phyloP scores from a whole-genome alignment of 192 early-diverging fungal genomes.

The Jimgerdemannia flammicorona region DNA sequence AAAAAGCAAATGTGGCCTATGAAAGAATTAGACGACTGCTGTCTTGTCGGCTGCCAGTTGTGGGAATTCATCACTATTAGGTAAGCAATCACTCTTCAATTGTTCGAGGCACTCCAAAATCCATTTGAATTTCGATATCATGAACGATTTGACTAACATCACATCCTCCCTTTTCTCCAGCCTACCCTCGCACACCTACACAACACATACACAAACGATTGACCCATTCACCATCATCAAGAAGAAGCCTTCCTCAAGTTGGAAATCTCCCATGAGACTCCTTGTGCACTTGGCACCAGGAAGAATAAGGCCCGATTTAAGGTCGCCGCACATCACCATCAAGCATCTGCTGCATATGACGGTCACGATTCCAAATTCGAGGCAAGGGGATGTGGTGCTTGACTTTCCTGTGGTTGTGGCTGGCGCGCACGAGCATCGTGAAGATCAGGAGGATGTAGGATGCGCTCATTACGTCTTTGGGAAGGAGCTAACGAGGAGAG shows the following conservation, averaged over 20 bases:
- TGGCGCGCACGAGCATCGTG: background rate
- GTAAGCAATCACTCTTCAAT: background rate
- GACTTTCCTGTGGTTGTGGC: slow-evolving; percentile 11
- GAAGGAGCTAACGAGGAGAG: background rate
- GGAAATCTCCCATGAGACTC: slow-evolving; percentile 3
- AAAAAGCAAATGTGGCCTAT: background rate
- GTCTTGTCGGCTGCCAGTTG: slow-evolving; percentile 12
- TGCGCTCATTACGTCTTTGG: background rate
- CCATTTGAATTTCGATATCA: background rate
- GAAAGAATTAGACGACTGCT: background rate
- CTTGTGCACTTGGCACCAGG: background rate
- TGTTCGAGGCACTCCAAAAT: background rate
- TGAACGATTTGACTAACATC: background rate
- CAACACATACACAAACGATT: slow-evolving; percentile 6
- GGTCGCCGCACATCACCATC: background rate
- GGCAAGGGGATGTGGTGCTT: background rate
- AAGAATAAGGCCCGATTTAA: background rate
- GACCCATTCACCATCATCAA: slow-evolving; percentile 3
- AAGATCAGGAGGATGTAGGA: background rate
- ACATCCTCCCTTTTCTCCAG: background rate
- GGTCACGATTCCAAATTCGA: background rate
- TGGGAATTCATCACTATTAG: slow-evolving; percentile 14
- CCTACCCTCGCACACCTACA: slow-evolving; percentile 4
- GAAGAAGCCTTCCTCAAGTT: slow-evolving; percentile 5
- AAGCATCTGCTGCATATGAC: slow-evolving; percentile 16